Base-by-base conservation (phyloP, 179 eudicot genomes). In the Heliamphora pulchella region DNA sequence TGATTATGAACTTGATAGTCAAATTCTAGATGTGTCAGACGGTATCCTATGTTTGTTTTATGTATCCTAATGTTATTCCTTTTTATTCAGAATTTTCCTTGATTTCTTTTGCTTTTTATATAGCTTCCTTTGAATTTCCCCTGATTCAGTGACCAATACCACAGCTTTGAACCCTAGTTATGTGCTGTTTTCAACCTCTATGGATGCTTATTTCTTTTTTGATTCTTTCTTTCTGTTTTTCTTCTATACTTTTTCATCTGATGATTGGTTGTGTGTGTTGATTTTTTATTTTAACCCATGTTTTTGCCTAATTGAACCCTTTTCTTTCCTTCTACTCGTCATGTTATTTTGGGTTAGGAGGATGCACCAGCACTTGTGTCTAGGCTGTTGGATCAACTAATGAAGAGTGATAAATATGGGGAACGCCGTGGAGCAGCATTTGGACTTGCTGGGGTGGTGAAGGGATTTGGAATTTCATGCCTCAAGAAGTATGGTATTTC, bases 361-460 rank as follows among this genome's bases (percentile, higher is more conserved):
- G 98, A 96, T 83, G 98, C 91, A 72, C 92, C 88, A 39, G 85
- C 84, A 76, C 98, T 96, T 83, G 90, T 94, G 83, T 86, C 94
- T 68, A 87, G 90, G 87, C 90, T 96, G 70, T 84, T 96, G 82
- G 86, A 83, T 88, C 93, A 89, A 83, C 85, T 96, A 91, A 92
- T 96, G 99, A 94, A 92, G 86, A 94, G 96, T 86, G 98, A 96
- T 67, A 96, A 90, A 84, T 96, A 92, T 81, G 99, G 98, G 76
- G 99, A 96, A 82, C 97, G 99, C 18, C 99, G 99, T 79, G 99
- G 99, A 78, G 99, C 99, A 39, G 99, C 99, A 43, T 96, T 96
- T 88, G 98, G 99, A 67, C 91, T 96, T 14, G 98, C 99, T 81
- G 99, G 99, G 51, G 89, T 86, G 78, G 97, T 90, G 8, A 92